A percentile compares a stretch with the other conserved stretches of the same genome.
Conservation (phyloP, 108 stramenopile genomes). For the Nitzschia inconspicua region DNA sequence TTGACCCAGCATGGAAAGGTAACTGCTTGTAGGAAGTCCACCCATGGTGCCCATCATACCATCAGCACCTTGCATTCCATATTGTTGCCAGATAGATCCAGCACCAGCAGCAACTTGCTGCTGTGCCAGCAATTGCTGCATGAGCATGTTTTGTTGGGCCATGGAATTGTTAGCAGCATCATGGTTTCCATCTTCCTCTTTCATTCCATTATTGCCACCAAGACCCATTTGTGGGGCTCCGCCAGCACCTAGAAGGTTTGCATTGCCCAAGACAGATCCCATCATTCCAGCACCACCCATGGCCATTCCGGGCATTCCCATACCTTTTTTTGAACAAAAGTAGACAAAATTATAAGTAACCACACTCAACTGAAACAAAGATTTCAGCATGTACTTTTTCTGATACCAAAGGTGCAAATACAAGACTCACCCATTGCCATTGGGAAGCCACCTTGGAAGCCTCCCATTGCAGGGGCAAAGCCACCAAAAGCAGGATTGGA, state of each 20-base stretch:
- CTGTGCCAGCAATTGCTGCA: constrained; percentile 36
- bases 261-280: constrained; percentile 12
- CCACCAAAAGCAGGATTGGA: constrained; percentile 26
- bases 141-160: constrained; percentile 37
- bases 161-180: constrained; percentile 7
- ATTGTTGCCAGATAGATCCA: constrained; percentile 32
- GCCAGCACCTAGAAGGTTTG: constrained; percentile 4
- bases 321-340: background rate
- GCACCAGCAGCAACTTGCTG: constrained; percentile 25
- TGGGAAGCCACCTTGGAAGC: constrained; percentile 15
- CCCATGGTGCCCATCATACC: constrained; percentile 11
- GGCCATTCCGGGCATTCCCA: constrained; percentile 27
- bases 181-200: constrained; percentile 3
- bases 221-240: constrained; percentile 1
- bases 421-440: constrained; percentile 32
- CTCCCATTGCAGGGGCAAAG: constrained; percentile 22
- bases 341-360: too few species aligned
- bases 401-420: too few species aligned
- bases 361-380: too few species aligned
- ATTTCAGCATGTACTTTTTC: too few species aligned
- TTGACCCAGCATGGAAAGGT: constrained; percentile 36
- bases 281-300: constrained; percentile 18
- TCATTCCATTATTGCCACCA: constrained; percentile 8
- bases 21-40: constrained; percentile 6
- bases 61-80: constrained; percentile 18